Conservation (phyloP, 306 rosid species). For the Alnus glutinosa region DNA sequence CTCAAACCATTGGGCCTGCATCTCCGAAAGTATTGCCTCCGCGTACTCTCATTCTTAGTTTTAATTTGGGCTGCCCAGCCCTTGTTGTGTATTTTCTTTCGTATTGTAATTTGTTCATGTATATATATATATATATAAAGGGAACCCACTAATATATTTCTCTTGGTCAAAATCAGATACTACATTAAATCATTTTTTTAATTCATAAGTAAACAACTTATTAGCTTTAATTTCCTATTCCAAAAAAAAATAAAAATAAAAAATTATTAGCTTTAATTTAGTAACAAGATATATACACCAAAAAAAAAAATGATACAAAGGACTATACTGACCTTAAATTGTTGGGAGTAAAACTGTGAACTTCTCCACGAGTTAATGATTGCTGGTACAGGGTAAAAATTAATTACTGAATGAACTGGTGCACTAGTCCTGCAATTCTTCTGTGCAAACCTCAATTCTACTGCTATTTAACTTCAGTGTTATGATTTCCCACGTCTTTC, state of each 20-base stretch:
- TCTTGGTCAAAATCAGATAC: neutral
- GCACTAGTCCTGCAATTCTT: neutral
- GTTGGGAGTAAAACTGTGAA: neutral
- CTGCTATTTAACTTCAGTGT: constrained; percentile 27
- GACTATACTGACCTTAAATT: constrained; percentile 1
- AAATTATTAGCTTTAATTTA: neutral
- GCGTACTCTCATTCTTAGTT: too few relatives aligned
- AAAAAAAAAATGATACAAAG: neutral
- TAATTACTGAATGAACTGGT: neutral
- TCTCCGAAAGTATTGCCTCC: too few relatives aligned
- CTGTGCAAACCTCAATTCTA: neutral
- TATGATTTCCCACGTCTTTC: constrained; percentile 32
- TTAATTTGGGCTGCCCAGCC: too few relatives aligned
- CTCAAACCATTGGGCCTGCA: too few relatives aligned
- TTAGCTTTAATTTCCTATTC: neutral
- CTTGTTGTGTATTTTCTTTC: too few relatives aligned
- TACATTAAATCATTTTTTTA: neutral
- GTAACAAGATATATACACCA: neutral
- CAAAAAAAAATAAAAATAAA: too few relatives aligned
- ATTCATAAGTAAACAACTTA: neutral
- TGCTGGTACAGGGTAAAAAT: neutral
- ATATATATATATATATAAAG: too few relatives aligned
- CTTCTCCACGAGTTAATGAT: neutral
- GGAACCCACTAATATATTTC: neutral
- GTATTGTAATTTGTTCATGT: too few relatives aligned